A percentile compares a stretch with the other conserved stretches of the same genome.
These are phyloP conservation scores for Pleoardoris graminearum DNA, from an alignment of 2,329 filamentous ascomycete species.

Conservation along the genomic window DNA sequence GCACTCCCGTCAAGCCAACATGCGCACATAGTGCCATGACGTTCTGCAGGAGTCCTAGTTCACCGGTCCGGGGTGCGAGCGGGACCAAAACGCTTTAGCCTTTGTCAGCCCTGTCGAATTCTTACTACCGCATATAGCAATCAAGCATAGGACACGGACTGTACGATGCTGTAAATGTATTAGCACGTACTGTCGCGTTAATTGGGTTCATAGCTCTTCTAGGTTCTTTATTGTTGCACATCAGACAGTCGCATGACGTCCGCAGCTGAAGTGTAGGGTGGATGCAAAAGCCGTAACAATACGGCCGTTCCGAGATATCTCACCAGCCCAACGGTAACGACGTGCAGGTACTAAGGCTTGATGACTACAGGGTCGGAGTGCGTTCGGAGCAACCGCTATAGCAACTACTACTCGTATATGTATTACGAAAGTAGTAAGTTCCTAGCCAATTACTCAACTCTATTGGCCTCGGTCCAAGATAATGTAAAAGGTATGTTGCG, in stretches of 20 bases:
- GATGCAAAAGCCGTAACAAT: conserved; percentile 6
- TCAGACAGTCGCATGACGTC: not conserved
- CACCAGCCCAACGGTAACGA: conserved; percentile 3
- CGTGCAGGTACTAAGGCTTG: conserved; percentile 3
- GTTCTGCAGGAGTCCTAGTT: conserved; percentile 19
- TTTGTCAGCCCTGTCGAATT: conserved; percentile 22
- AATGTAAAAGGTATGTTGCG: not conserved
- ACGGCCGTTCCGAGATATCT: conserved; percentile 2
- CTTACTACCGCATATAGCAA: conserved; percentile 5
- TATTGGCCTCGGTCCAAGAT: not conserved
- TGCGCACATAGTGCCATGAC: conserved; percentile 27
- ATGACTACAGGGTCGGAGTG: not conserved
- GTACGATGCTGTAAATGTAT: not conserved
- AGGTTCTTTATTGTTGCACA: not conserved
- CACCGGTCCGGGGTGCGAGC: conserved; percentile 22
- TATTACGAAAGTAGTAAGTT: not conserved
- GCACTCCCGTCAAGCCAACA: conserved; percentile 30
- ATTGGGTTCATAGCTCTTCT: not conserved
- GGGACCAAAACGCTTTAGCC: conserved; percentile 22
- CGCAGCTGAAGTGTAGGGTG: conserved; percentile 9
- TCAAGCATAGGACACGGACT: not conserved
- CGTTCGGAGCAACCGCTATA: conserved; percentile 1
- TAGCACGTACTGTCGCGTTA: not conserved
- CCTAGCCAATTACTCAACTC: not conserved
- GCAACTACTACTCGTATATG: not conserved